These are phyloP conservation scores for Fusarium concolor DNA, from an alignment of 2,329 filamentous ascomycete genomes.

Conservation along the genomic window DNA sequence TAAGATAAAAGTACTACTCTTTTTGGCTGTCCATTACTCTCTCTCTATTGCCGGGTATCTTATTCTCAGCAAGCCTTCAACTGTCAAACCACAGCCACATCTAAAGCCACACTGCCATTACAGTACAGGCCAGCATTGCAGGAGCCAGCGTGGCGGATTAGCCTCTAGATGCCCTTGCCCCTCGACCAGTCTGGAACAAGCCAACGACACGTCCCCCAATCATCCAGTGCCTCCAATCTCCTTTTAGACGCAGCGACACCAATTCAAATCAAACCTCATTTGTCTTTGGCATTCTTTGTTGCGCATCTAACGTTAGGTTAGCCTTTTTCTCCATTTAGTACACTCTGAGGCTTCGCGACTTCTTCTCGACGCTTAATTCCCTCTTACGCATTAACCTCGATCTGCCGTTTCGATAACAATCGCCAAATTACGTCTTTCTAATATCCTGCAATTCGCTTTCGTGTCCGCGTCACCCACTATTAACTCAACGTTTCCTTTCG, in stretches of 20 bases:
- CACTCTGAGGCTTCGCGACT: conserved; percentile 9
- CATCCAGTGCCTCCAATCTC: conserved; percentile 31
- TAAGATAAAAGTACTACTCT: neutral
- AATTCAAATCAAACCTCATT: conserved; percentile 40
- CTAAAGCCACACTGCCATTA: conserved; percentile 21
- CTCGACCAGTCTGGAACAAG: conserved; percentile 35
- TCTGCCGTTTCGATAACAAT: conserved; percentile 4
- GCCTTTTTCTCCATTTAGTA: conserved; percentile 23
- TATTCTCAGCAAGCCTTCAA: too few relatives aligned
- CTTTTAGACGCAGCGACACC: conserved; percentile 41
- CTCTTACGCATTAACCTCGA: conserved; percentile 16
- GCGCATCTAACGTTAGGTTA: conserved; percentile 21
- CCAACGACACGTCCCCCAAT: conserved; percentile 36
- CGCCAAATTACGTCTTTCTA: conserved; percentile 27
- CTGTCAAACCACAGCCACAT: conserved; percentile 3
- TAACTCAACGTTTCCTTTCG: conserved; percentile 5
- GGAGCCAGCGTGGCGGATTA: conserved; percentile 42
- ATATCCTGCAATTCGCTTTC: conserved; percentile 32
- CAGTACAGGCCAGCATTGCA: conserved; percentile 11
- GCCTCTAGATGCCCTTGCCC: conserved; percentile 8
- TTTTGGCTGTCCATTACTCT: too few relatives aligned
- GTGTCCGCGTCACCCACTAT: conserved; percentile 29
- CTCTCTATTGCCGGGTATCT: too few relatives aligned
- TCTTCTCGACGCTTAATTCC: conserved; percentile 15
- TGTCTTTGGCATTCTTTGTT: conserved; percentile 44